Conservation (phyloP, 2,329 filamentous ascomycete genomes). For the Colletotrichum australisinense region DNA sequence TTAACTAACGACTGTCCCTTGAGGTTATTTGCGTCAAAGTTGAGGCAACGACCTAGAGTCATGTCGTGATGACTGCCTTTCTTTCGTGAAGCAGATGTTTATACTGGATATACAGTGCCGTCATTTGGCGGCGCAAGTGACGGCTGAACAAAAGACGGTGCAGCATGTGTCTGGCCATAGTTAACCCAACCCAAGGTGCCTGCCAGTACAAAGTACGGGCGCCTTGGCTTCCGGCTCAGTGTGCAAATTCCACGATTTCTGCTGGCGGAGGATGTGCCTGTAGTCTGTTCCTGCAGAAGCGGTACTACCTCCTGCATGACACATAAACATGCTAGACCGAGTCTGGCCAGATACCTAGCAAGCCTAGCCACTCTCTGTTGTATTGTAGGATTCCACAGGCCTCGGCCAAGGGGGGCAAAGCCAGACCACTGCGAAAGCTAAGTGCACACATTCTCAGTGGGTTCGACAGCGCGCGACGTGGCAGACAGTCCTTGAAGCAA, state of each 20-base stretch:
- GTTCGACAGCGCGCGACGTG: conserved; percentile 20
- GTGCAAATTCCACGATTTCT: neutral
- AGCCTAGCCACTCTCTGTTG: neutral
- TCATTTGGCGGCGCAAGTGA: neutral
- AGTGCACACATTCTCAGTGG: neutral
- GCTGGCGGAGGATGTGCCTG: neutral
- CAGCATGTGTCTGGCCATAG: neutral
- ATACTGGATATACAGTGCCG: neutral
- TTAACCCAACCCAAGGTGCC: neutral
- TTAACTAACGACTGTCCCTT: neutral
- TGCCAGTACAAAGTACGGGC: neutral
- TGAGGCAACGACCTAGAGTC: neutral
- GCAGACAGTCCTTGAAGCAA: conserved; percentile 20
- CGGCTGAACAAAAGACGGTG: neutral
- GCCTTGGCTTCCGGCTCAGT: neutral
- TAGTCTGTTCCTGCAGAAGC: conserved; percentile 26
- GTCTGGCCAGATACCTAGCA: neutral
- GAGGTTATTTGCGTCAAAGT: neutral
- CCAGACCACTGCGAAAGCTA: neutral
- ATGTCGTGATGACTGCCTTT: conserved; percentile 14
- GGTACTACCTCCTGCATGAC: conserved; percentile 30
- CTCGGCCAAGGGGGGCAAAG: neutral
- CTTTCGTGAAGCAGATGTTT: conserved; percentile 2
- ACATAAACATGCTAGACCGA: conserved; percentile 20
- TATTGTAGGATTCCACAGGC: neutral